phyloP scores from a whole-genome alignment of 148 eudicot species.

The Drosera capensis region DNA sequence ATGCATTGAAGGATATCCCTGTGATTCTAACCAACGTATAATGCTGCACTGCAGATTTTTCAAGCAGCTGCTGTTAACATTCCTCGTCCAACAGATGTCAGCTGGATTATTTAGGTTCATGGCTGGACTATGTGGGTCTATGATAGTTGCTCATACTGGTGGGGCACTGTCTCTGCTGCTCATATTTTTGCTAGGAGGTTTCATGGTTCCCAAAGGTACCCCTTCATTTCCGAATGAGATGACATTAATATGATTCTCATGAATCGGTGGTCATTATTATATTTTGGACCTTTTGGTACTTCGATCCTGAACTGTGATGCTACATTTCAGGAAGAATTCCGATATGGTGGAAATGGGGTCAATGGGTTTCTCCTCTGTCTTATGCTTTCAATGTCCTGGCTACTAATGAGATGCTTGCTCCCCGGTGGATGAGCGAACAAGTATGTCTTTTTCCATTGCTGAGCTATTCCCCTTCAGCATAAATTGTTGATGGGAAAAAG shows the following conservation, averaged over 20 bases:
- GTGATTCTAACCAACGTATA: neutral
- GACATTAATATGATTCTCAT: neutral
- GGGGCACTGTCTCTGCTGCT: conserved; percentile 3
- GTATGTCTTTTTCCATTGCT: neutral
- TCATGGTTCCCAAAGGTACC: conserved; percentile 12
- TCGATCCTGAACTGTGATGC: neutral
- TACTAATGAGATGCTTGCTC: neutral
- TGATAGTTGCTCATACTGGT: conserved; percentile 1
- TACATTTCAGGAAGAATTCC: neutral
- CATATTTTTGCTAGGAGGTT: conserved; percentile 8
- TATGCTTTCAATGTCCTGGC: neutral
- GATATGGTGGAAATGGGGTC: neutral
- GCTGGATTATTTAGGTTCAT: conserved; percentile 11
- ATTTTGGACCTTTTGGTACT: too few relatives aligned
- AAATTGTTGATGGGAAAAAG: too few relatives aligned
- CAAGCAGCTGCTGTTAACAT: conserved; percentile 9
- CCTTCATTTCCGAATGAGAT: neutral
- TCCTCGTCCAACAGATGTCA: conserved; percentile 11
- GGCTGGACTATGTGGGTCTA: conserved; percentile 10
- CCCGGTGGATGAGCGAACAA: neutral
- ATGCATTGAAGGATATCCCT: too few relatives aligned
- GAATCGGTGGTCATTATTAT: neutral
- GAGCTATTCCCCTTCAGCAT: too few relatives aligned
- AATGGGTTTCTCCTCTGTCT: neutral
- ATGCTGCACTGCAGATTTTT: conserved; percentile 10